A percentile compares a stretch with the other conserved stretches of the same genome.
Conservation (phyloP, 768 basidiomycete genomes). For the Termitomyces sp. region DNA sequence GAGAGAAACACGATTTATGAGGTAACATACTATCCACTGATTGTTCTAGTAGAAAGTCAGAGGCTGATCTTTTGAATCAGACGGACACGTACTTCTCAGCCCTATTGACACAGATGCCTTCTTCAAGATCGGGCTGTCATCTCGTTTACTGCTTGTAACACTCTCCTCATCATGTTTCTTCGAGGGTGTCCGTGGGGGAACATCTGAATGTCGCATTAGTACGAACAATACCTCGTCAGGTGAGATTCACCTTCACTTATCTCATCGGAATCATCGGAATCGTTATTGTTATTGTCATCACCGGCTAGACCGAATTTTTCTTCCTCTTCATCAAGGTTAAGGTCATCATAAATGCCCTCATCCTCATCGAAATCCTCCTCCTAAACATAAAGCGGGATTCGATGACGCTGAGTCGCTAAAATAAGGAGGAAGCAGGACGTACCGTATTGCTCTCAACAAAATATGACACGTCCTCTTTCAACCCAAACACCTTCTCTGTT, state of each 20-base stretch:
- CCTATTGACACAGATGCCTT: constrained; percentile 60
- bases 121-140: constrained; percentile 77
- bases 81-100: constrained; percentile 57
- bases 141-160: constrained; percentile 65
- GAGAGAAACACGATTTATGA: background rate
- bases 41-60: constrained; percentile 41
- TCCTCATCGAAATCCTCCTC: constrained; percentile 98
- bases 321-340: constrained; percentile 95
- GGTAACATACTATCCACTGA: constrained; percentile 58
- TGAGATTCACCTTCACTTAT: constrained; percentile 57
- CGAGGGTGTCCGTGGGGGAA: constrained; percentile 54
- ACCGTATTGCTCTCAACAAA: constrained; percentile 96
- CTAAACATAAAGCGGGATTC: constrained; percentile 36
- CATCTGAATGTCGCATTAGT: constrained; percentile 32
- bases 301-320: constrained; percentile 81
- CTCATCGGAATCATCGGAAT: constrained; percentile 73
- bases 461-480: constrained; percentile 94
- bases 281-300: constrained; percentile 49
- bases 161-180: constrained; percentile 85
- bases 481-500: constrained; percentile 69
- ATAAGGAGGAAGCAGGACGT: constrained; percentile 27
- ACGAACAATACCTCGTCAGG: constrained; percentile 4
- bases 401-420: constrained; percentile 6
- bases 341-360: constrained; percentile 95
- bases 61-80: background rate